Evolutionary conservation across 1,139 yeast genomes (phyloP), one percentile per base, ranked within the genome.

Genomic region (Diutina neorugosa): DNA sequence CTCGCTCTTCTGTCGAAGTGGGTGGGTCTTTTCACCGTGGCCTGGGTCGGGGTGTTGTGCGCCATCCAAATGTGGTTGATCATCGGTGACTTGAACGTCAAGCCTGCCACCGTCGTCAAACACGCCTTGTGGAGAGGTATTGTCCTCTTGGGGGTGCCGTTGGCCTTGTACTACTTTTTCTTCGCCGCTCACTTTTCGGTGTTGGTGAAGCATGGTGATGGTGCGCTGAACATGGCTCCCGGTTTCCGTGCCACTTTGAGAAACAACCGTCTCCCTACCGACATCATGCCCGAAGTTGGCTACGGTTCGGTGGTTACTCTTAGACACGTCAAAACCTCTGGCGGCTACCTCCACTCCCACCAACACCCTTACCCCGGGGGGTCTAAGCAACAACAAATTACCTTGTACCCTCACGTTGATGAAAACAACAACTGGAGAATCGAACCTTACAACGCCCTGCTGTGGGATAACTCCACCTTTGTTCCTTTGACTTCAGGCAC

Each of bases 281-380:
- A 82, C 57, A 82, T 89, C 47, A 73, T 76, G 51, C 89, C 94
- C n/a, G 82, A 84, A 54, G 96, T 94, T 51, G 96, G 96, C 55
- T 81, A 81, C 60, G 95, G 96, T 41, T 87, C 96, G n/a, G 69
- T 73, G 23, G 77, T 94, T 50, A 76, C 93, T 41, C 62, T 94
- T 53, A 86, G 94, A 64, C 98, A 94, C 65, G 63, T 82, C 54
- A 85, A 84, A 63, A 89, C 98, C 47, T 81, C 80, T 63, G 98
- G 98, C 58, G 98, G 98, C 47, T 94, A 93, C 69, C 76, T 93
- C 63, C 99, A 94, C 70, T 90, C 97, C 20, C 98, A 94, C 69
- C 77, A 79, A 55, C 89, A 86, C 64, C 73, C 78, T 64, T 93
- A 90, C 65, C 93, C 89, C 62, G 78, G 89, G 47, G 99, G 99